Conservation (phyloP, 306 rosid genomes). For the Gastrolobium bilobum region DNA sequence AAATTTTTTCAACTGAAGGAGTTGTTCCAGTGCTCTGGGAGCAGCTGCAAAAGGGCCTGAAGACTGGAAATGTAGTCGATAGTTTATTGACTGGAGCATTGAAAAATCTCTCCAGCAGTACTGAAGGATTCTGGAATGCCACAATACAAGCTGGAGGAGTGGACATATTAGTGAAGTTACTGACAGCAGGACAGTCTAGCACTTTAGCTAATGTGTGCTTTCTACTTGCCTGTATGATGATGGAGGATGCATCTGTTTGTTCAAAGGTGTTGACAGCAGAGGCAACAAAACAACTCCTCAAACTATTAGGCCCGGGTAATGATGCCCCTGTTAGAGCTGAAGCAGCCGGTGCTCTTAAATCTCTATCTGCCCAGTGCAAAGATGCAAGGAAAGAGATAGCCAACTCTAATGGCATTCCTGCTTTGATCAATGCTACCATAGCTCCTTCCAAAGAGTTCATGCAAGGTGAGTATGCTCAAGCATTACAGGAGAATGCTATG, state of each 20-base stretch:
- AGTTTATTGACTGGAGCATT: slow-evolving; percentile 94
- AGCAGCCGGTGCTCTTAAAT: slow-evolving; percentile 96
- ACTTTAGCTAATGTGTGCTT: slow-evolving; percentile 94
- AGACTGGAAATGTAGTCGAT: slow-evolving; percentile 84
- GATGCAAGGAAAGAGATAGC: slow-evolving; percentile 95
- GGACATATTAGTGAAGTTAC: slow-evolving; percentile 86
- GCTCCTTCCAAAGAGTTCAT: slow-evolving; percentile 99
- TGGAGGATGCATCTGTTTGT: slow-evolving; percentile 92
- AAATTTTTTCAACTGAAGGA: slow-evolving; percentile 98
- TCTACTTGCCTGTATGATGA: slow-evolving; percentile 91
- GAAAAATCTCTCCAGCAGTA: slow-evolving; percentile 88
- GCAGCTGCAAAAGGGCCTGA: slow-evolving; percentile 81
- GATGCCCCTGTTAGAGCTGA: slow-evolving; percentile 97
- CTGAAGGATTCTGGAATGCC: slow-evolving; percentile 96
- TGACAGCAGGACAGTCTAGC: slow-evolving; percentile 80
- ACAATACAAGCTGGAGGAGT: slow-evolving; percentile 93
- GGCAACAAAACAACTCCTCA: slow-evolving; percentile 87
- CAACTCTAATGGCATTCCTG: slow-evolving; percentile 91
- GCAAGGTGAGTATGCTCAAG: slow-evolving; percentile 99
- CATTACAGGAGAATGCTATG: slow-evolving; percentile 97
- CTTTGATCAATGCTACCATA: slow-evolving; percentile 94
- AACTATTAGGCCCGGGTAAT: slow-evolving; percentile 90
- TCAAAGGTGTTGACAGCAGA: slow-evolving; percentile 82
- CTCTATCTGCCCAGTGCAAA: slow-evolving; percentile 91
- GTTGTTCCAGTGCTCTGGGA: slow-evolving; percentile 98